These are phyloP conservation scores for Aspergillus asperescens DNA, from an alignment of 495 filamentous ascomycete species.

Conservation along the genomic window DNA sequence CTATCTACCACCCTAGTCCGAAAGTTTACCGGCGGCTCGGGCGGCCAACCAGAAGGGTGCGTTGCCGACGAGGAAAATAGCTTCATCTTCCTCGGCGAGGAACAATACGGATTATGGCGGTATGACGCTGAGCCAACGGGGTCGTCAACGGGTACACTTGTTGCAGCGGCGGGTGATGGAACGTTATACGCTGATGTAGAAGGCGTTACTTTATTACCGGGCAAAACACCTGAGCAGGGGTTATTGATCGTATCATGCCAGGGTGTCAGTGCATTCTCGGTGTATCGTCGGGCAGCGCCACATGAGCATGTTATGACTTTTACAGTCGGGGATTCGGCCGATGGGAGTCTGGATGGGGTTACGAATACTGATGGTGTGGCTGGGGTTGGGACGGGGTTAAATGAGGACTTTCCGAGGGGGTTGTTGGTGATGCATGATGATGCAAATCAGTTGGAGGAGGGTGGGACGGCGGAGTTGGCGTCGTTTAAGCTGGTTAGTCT, in stretches of 20 bases:
- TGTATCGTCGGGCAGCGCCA: constrained; percentile 1
- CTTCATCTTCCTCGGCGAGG: constrained; percentile 4
- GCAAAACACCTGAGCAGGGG: background rate
- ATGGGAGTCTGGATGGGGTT: background rate
- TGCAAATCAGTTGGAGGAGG: background rate
- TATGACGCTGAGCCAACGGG: constrained; percentile 6
- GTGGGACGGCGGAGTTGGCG: constrained; percentile 1
- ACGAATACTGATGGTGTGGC: constrained; percentile 7
- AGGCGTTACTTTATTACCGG: background rate
- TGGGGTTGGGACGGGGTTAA: background rate
- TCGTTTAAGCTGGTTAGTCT: constrained; percentile 5
- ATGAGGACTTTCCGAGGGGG: constrained; percentile 3
- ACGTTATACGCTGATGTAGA: constrained; percentile 2
- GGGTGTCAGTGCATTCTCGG: constrained; percentile 4
- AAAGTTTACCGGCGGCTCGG: background rate
- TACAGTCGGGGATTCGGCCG: background rate
- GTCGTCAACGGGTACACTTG: background rate
- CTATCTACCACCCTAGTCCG: background rate
- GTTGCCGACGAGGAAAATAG: constrained; percentile 1
- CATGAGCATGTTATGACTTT: constrained; percentile 8
- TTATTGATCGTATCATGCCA: background rate
- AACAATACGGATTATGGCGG: background rate
- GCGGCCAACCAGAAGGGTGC: constrained; percentile 5
- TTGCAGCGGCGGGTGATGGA: background rate
- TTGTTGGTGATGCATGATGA: constrained; percentile 5